phyloP scores from a whole-genome alignment of 1,284 basidiomycete genomes.

The Boletus sp. region DNA sequence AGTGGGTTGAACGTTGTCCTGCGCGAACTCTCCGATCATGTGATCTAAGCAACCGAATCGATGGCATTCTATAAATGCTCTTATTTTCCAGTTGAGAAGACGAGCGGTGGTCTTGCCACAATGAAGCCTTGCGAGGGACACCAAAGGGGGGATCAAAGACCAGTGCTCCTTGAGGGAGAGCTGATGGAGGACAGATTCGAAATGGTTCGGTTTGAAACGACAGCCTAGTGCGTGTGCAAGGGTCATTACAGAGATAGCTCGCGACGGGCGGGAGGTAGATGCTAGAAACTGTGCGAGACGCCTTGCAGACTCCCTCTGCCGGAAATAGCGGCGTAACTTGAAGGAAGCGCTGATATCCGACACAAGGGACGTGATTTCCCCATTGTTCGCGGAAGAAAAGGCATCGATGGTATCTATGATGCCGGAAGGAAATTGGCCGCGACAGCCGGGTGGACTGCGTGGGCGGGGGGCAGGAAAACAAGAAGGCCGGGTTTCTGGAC shows the following conservation, averaged over 20 bases:
- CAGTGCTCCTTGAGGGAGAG: conserved; percentile 47
- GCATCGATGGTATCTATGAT: conserved; percentile 27
- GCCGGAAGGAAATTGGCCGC: conserved; percentile 24
- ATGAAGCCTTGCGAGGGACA: conserved; percentile 44
- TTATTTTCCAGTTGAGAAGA: conserved; percentile 65
- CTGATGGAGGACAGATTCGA: conserved; percentile 52
- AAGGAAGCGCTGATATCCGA: conserved; percentile 24
- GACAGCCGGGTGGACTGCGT: neutral
- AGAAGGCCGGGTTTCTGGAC: neutral
- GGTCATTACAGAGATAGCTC: conserved; percentile 42
- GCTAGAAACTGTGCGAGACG: conserved; percentile 45
- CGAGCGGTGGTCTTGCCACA: conserved; percentile 47
- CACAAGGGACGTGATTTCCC: conserved; percentile 26
- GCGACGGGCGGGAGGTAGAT: conserved; percentile 36
- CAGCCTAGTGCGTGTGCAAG: conserved; percentile 49
- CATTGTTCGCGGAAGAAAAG: conserved; percentile 19
- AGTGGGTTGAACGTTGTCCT: conserved; percentile 44
- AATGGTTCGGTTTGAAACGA: conserved; percentile 48
- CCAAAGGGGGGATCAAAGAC: conserved; percentile 45
- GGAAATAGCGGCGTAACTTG: conserved; percentile 31
- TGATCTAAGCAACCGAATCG: conserved; percentile 44
- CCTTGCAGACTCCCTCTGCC: conserved; percentile 39
- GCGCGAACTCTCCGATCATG: conserved; percentile 48
- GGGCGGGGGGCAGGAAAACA: neutral
- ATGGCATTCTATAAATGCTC: conserved; percentile 52